Conservation (phyloP, 176 grass and related monocot species). For the Aechmea fasciata region DNA sequence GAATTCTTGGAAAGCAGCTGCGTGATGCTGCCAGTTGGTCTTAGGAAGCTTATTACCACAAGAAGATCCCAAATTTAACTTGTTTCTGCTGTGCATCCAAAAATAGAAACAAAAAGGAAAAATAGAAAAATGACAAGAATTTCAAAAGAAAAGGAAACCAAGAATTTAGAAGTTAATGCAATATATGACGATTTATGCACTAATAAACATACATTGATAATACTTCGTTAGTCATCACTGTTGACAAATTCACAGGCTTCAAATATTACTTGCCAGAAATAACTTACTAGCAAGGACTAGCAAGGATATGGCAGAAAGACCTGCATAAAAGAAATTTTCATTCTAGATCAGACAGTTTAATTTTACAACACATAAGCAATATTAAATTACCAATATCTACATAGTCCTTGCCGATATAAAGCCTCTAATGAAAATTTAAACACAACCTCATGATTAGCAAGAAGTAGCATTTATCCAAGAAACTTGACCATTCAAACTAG, state of each 20-base stretch:
- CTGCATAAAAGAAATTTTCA: background rate
- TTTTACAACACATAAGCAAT: background rate
- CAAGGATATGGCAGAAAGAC: background rate
- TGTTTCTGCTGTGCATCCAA: background rate
- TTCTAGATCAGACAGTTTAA: background rate
- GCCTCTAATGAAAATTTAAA: background rate
- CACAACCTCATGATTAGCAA: background rate
- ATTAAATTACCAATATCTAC: background rate
- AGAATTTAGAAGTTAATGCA: background rate
- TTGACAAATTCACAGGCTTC: background rate
- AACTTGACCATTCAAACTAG: background rate
- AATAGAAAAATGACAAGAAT: background rate
- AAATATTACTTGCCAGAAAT: background rate
- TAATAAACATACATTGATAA: conserved; percentile 3
- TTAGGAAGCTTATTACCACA: conserved; percentile 34
- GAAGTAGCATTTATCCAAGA: background rate
- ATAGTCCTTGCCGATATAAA: background rate
- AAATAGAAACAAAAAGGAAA: background rate
- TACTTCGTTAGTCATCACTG: conserved; percentile 5
- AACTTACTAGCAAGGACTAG: background rate
- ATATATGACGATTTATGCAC: background rate
- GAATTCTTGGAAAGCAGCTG: conserved; percentile 32
- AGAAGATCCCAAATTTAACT: conserved; percentile 18
- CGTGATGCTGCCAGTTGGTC: conserved; percentile 60
- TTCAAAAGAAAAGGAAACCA: background rate